Evolutionary conservation across 495 filamentous ascomycete genomes (phyloP).

Genomic region (Penicillium salamii): DNA sequence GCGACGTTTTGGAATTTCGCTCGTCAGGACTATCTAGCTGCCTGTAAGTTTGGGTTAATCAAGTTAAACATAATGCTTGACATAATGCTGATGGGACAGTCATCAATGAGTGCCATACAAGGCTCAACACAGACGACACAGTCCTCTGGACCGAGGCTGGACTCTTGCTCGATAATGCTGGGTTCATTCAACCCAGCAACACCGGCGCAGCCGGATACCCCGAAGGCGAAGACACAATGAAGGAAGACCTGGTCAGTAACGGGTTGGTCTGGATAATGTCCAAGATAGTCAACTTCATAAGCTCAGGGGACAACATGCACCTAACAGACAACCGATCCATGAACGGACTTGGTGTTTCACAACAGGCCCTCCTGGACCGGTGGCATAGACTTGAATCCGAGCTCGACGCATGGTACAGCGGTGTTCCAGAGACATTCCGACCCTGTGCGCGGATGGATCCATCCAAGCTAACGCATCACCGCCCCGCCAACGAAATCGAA

Average conservation of each 20-base stretch:
- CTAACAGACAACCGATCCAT: constrained; percentile 30
- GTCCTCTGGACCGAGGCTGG: constrained; percentile 60
- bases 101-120: constrained; percentile 59
- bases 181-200: constrained; percentile 54
- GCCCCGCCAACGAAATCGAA: constrained; percentile 23
- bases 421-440: constrained; percentile 56
- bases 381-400: constrained; percentile 55
- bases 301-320: constrained; percentile 47
- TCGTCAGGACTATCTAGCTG: constrained; percentile 61
- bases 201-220: constrained; percentile 40
- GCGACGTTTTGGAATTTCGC: constrained; percentile 68
- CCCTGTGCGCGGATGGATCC: constrained; percentile 45
- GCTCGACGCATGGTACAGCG: constrained; percentile 57
- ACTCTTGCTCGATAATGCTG: constrained; percentile 53
- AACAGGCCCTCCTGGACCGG: constrained; percentile 52
- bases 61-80: too few species aligned
- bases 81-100: constrained; percentile 32
- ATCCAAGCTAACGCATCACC: constrained; percentile 16
- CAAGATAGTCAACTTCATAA: constrained; percentile 62
- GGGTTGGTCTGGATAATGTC: constrained; percentile 61
- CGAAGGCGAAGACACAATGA: constrained; percentile 49
- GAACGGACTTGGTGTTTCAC: constrained; percentile 47
- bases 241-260: constrained; percentile 62
- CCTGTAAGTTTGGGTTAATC: constrained; percentile 44
- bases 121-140: constrained; percentile 60